phyloP scores from a whole-genome alignment of 768 basidiomycete genomes.

The Agaricus blazei region DNA sequence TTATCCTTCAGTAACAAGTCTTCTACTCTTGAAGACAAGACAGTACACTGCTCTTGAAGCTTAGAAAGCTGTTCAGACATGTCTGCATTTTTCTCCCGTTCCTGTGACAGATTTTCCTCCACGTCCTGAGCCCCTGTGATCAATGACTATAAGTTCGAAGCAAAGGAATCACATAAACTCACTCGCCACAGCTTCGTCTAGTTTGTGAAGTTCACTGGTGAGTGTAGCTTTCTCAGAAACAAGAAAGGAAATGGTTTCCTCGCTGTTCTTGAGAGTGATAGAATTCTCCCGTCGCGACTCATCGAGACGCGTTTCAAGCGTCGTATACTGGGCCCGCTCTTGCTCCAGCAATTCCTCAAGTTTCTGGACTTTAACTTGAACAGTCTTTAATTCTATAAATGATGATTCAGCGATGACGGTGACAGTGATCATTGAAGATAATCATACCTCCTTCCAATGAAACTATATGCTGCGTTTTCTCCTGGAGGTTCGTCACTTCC shows the following conservation, averaged over 20 bases:
- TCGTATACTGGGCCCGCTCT: background rate
- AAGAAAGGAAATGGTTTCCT: conserved; percentile 71
- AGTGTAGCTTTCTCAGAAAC: conserved; percentile 69
- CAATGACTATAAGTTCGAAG: conserved; percentile 2
- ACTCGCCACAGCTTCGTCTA: conserved; percentile 62
- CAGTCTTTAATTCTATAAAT: background rate
- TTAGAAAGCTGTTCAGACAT: conserved; percentile 38
- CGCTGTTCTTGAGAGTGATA: conserved; percentile 45
- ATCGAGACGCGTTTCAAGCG: background rate
- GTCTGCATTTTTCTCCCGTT: conserved; percentile 32
- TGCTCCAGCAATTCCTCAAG: conserved; percentile 1
- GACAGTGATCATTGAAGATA: background rate
- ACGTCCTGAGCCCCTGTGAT: conserved; percentile 38
- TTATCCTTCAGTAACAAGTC: conserved; percentile 47
- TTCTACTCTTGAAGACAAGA: conserved; percentile 32
- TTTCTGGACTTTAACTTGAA: background rate
- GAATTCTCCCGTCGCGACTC: conserved; percentile 20
- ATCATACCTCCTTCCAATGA: conserved; percentile 2
- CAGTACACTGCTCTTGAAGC: conserved; percentile 34
- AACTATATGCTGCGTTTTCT: conserved; percentile 4
- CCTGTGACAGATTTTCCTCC: conserved; percentile 35
- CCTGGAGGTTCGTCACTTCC: conserved; percentile 19
- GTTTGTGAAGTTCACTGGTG: conserved; percentile 48
- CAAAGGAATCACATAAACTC: conserved; percentile 13
- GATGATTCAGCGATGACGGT: background rate